Evolutionary conservation across 768 basidiomycete species (phyloP).

Genomic region (Auriscalpium vulgare): DNA sequence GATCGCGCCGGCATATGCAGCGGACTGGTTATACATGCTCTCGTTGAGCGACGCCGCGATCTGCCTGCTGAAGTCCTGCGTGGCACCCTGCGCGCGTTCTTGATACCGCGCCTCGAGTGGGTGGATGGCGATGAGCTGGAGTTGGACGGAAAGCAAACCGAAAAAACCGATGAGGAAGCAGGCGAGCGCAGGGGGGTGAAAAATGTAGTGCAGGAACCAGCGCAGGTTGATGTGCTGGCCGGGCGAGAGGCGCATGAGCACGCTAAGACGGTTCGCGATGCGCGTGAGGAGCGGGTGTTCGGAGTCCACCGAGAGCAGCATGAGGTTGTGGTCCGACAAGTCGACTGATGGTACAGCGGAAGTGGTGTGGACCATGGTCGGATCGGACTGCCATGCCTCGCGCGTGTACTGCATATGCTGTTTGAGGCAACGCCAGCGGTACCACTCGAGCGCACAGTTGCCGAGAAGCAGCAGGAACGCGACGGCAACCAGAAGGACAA

Average conservation of each 20-base stretch:
- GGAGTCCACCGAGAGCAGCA: constrained; percentile 62
- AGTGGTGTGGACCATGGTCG: constrained; percentile 41
- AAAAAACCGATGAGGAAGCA: constrained; percentile 92
- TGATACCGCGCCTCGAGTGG: constrained; percentile 66
- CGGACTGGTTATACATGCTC: constrained; percentile 77
- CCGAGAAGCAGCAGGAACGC: constrained; percentile 68
- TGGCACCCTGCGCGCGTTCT: constrained; percentile 50
- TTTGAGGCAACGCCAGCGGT: constrained; percentile 73
- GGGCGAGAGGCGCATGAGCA: constrained; percentile 45
- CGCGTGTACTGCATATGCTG: constrained; percentile 60
- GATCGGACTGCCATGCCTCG: constrained; percentile 70
- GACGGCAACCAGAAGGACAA: constrained; percentile 60
- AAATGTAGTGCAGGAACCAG: constrained; percentile 90
- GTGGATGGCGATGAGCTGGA: constrained; percentile 75
- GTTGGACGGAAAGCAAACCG: constrained; percentile 77
- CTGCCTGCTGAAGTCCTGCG: constrained; percentile 56
- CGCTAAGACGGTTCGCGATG: constrained; percentile 47
- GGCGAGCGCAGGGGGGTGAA: constrained; percentile 84
- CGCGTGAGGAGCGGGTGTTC: constrained; percentile 69
- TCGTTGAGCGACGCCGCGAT: constrained; percentile 74
- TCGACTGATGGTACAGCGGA: constrained; percentile 41
- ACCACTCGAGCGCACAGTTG: constrained; percentile 79
- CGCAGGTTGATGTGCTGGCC: constrained; percentile 60
- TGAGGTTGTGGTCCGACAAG: constrained; percentile 68
- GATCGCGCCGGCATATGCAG: constrained; percentile 66